Conservation (phyloP, 192 early-diverging fungal species). For the Podila minutissima region DNA sequence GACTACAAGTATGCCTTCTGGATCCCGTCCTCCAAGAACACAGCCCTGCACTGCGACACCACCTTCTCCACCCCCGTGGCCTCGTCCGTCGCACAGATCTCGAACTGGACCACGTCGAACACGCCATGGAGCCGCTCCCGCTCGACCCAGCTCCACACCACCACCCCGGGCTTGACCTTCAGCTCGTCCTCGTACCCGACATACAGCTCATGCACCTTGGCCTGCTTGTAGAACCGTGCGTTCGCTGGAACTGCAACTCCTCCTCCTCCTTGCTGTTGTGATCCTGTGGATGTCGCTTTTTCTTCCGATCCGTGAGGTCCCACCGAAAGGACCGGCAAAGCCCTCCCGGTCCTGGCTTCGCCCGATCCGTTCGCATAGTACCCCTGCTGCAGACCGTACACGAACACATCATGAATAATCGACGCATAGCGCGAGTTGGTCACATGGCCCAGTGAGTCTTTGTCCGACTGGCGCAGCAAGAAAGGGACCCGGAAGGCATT, state of each 20-base stretch:
- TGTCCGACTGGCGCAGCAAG: conserved; percentile 45
- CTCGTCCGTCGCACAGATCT: conserved; percentile 14
- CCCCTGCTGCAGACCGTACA: conserved; percentile 16
- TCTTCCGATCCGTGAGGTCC: neutral
- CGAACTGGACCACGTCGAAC: conserved; percentile 16
- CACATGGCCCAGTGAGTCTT: conserved; percentile 48
- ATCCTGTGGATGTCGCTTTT: no score
- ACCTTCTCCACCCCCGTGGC: conserved; percentile 4
- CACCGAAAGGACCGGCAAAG: neutral
- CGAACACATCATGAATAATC: conserved; percentile 23
- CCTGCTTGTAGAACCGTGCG: conserved; percentile 16
- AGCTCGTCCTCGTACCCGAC: conserved; percentile 31
- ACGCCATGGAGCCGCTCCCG: neutral
- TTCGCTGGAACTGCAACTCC: conserved; percentile 9
- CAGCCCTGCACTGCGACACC: conserved; percentile 6
- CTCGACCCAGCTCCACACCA: conserved; percentile 45
- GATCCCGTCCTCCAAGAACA: neutral
- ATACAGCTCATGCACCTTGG: conserved; percentile 25
- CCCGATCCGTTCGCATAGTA: conserved; percentile 40
- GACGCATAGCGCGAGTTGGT: conserved; percentile 48
- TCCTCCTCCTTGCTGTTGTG: neutral
- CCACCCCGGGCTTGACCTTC: conserved; percentile 8
- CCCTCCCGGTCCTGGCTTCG: neutral
- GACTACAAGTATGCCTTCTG: neutral
- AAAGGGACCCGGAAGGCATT: conserved; percentile 42